phyloP scores from a whole-genome alignment of 2,329 filamentous ascomycete species.

The Aspergillus pseudoglaucus region DNA sequence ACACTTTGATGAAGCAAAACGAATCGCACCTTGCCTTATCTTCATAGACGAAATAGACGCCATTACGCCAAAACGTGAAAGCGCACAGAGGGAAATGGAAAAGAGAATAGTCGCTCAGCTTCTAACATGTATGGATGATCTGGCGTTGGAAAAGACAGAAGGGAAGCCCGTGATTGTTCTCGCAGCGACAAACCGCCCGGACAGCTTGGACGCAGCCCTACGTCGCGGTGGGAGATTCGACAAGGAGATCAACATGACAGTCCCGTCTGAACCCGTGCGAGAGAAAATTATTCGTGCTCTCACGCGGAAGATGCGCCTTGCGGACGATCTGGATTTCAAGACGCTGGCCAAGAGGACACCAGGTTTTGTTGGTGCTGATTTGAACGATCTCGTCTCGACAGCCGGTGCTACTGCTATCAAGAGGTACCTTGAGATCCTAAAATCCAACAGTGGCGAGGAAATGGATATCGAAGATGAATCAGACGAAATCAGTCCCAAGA shows the following conservation, averaged over 20 bases:
- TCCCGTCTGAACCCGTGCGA: constrained; percentile 72
- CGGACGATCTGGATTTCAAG: constrained; percentile 65
- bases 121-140: constrained; percentile 76
- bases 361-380: constrained; percentile 86
- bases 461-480: constrained; percentile 48
- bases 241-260: constrained; percentile 76
- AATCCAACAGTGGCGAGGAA: constrained; percentile 37
- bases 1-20: constrained; percentile 80
- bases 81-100: constrained; percentile 80
- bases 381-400: constrained; percentile 64
- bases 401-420: constrained; percentile 60
- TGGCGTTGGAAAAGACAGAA: constrained; percentile 64
- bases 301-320: constrained; percentile 58
- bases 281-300: constrained; percentile 71
- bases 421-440: constrained; percentile 50
- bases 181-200: constrained; percentile 82
- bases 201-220: constrained; percentile 74
- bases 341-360: constrained; percentile 76
- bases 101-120: constrained; percentile 79
- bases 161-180: constrained; percentile 80
- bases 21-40: constrained; percentile 77
- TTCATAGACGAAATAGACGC: constrained; percentile 92
- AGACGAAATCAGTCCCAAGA: constrained; percentile 28
- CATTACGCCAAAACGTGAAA: constrained; percentile 80
- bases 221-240: constrained; percentile 71